These are phyloP conservation scores for Penicillium freii DNA, from an alignment of 2,329 filamentous ascomycete species.

Conservation along the genomic window DNA sequence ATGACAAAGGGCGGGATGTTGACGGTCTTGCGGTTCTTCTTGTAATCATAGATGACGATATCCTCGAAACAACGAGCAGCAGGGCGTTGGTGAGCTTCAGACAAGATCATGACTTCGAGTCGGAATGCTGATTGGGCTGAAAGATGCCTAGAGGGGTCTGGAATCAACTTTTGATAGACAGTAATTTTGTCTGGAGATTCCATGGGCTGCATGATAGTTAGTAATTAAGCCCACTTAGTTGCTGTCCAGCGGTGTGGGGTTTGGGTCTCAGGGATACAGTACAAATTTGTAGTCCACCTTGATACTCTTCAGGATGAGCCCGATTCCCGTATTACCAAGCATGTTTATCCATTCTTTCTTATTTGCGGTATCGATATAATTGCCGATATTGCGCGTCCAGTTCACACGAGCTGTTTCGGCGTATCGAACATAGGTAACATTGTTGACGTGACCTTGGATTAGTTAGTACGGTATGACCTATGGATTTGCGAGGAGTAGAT, in stretches of 20 bases:
- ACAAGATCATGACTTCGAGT: constrained; percentile 66
- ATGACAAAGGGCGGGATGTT: constrained; percentile 61
- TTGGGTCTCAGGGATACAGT: not conserved
- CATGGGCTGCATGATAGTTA: constrained; percentile 62
- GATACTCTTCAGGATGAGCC: constrained; percentile 77
- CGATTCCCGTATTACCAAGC: constrained; percentile 63
- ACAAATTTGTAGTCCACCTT: constrained; percentile 87
- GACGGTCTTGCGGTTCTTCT: constrained; percentile 53
- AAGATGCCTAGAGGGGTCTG: constrained; percentile 45
- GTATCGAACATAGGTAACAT: constrained; percentile 78
- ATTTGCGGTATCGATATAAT: constrained; percentile 60
- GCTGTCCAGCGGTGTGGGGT: not conserved
- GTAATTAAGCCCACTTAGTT: not conserved
- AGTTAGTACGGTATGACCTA: not conserved
- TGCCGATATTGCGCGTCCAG: constrained; percentile 70
- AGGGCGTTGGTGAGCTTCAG: constrained; percentile 68
- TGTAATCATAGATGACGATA: constrained; percentile 75
- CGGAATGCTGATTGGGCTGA: constrained; percentile 35
- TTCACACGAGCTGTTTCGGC: constrained; percentile 79
- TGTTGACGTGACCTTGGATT: constrained; percentile 75
- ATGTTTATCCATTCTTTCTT: constrained; percentile 66
- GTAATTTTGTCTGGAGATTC: constrained; percentile 78
- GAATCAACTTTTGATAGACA: constrained; percentile 74
- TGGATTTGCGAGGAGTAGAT: not conserved
- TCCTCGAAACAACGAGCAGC: constrained; percentile 76